Base-by-base conservation (phyloP, 768 basidiomycete species). In the Pilatotrama ljubarskyi region DNA sequence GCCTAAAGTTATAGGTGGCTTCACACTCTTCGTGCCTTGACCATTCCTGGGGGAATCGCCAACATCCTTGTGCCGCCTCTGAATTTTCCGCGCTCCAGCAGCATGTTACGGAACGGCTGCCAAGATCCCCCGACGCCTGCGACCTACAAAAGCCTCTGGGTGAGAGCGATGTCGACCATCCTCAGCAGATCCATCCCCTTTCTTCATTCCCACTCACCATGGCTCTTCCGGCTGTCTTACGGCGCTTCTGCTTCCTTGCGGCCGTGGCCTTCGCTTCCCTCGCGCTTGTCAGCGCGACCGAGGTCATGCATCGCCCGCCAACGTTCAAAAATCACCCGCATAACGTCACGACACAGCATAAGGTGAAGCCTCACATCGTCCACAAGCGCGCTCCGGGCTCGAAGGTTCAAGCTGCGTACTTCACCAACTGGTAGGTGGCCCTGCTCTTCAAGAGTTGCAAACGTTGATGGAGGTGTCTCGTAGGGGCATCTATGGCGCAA, bases 291-390 rank as follows among this genome's bases (percentile, higher is more conserved):
- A 59, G 64, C 41, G 70, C 65, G 20, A 84, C 84, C 2, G 80
- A 82, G 67, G 72, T 81, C 42, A 84, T 85, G 84, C 80, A 73
- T 51, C 77, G 82, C 15, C 83, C 84, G 0, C 75, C 67, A 37
- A 72, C 70, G 24, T 84, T 78, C 69, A 82, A 78, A 68, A 69
- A 74, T 9, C 59, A 77, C 3, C 73, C 76, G 18, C 72, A 77
- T 18, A 76, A 74, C 59, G 75, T 78, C 42, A 53, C 51, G 11
- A 58, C 54, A 3, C 26, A 57, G 47, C 68, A 59, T n/a, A 59
- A 68, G 59, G 73, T 80, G 4, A 71, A 76, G 59, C 74, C 76
- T 1, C 70, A 79, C 24, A 67, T 70, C 40, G 73, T 83, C 32
- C 72, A 78, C 38, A 77, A 74, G 64, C 75, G 81, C 11, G 63